Percentiles rank a stretch among this genome's conserved stretches.
Conservation (phyloP, 2,329 filamentous ascomycete species). For the Sclerotinia spermophila region DNA sequence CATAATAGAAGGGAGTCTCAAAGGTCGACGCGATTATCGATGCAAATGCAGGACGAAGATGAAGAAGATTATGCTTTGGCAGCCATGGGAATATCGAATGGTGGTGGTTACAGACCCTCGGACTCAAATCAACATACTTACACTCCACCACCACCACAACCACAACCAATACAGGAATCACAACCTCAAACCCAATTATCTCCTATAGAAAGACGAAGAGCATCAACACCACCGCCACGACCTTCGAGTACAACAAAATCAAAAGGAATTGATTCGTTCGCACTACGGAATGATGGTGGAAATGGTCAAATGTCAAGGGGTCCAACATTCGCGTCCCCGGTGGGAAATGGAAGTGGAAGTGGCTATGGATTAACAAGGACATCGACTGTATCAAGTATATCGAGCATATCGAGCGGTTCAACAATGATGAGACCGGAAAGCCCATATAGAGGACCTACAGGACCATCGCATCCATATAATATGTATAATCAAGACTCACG, state of each 20-base stretch:
- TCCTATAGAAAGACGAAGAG: constrained; percentile 28
- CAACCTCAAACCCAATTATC: constrained; percentile 24
- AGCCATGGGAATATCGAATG: constrained; percentile 51
- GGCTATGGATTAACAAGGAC: constrained; percentile 24
- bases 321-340: constrained; percentile 22
- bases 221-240: constrained; percentile 38
- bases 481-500: constrained; percentile 78
- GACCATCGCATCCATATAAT: constrained; percentile 79
- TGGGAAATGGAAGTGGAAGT: constrained; percentile 9
- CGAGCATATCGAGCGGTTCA: constrained; percentile 32
- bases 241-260: constrained; percentile 56
- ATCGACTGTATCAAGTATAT: constrained; percentile 33
- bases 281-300: constrained; percentile 50
- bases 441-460: constrained; percentile 57
- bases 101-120: constrained; percentile 27
- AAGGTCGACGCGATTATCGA: constrained; percentile 38
- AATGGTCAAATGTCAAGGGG: constrained; percentile 35
- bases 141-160: constrained; percentile 26
- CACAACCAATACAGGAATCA: constrained; percentile 18
- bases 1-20: constrained; percentile 44
- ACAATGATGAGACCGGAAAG: constrained; percentile 42
- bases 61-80: constrained; percentile 49
- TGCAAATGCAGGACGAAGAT: constrained; percentile 37
- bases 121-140: constrained; percentile 23
- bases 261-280: constrained; percentile 48